These are phyloP conservation scores for Linnemannia elongata DNA, from an alignment of 192 early-diverging fungal species.

Conservation along the genomic window DNA sequence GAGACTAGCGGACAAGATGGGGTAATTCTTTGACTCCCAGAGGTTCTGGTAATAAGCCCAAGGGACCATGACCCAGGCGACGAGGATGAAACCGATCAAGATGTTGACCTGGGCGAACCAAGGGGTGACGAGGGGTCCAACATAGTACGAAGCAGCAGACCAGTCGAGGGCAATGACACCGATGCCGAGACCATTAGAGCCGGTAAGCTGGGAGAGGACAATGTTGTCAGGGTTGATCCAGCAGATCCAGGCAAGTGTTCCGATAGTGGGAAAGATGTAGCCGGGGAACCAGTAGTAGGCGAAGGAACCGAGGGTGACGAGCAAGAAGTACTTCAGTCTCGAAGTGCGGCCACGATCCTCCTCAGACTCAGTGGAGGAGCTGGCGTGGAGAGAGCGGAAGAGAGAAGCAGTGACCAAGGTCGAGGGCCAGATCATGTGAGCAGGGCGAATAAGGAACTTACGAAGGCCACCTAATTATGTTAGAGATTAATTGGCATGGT, in stretches of 20 bases:
- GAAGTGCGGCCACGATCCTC: constrained; percentile 37
- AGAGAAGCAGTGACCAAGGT: constrained; percentile 73
- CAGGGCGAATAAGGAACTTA: constrained; percentile 71
- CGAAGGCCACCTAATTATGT: constrained; percentile 40
- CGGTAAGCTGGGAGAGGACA: constrained; percentile 55
- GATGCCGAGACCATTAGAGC: constrained; percentile 51
- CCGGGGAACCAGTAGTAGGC: constrained; percentile 64
- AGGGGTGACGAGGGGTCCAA: constrained; percentile 55
- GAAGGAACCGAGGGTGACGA: constrained; percentile 52
- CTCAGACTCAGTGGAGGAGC: background rate
- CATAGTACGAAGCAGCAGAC: constrained; percentile 41
- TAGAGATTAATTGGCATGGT: background rate
- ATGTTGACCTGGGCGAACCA: constrained; percentile 60
- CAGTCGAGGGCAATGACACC: constrained; percentile 58
- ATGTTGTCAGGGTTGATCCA: constrained; percentile 54
- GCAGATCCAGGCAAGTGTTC: constrained; percentile 62
- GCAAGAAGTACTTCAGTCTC: constrained; percentile 61
- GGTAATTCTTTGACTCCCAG: constrained; percentile 57
- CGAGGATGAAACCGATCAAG: constrained; percentile 53
- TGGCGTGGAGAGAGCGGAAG: constrained; percentile 79
- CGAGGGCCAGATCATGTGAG: constrained; percentile 77
- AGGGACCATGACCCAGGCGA: constrained; percentile 54
- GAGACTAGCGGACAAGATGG: constrained; percentile 35
- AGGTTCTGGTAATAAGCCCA: constrained; percentile 56
- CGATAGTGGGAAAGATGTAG: constrained; percentile 59